Base-by-base conservation (phyloP, 164 flowering plant genomes). In the Dillenia turbinata region DNA sequence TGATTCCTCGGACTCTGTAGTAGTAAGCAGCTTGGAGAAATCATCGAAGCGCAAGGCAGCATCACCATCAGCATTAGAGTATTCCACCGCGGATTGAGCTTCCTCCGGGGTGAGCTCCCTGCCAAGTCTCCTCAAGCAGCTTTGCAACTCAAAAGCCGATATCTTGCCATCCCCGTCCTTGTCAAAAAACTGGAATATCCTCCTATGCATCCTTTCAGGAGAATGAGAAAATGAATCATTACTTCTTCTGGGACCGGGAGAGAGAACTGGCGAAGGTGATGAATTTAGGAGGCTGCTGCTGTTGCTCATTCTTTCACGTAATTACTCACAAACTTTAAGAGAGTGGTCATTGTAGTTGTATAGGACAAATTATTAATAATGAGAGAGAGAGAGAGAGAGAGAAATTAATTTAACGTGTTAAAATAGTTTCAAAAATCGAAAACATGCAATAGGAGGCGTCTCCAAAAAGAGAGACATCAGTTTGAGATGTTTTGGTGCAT, bases 101-200 rank as follows among this genome's bases (percentile, higher is more conserved):
- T 57, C 60, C 45, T 57, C 60, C 49, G 24, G 14, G 1, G 60
- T 44, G 14, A 57, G n/a, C 15, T 57, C 60, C 10, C 60, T 48
- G 49, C 60, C 60, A 16, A 10, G 13, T 14, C 9, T 45, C 33
- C 60, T 57, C 12, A 45, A 49, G 11, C 60, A 44, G 17, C 12
- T 57, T 26, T 57, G 60, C 26, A 57, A 16, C 26, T 57, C 49
- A 0, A 24, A 48, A 4, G 60, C 16, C 8, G 60, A 57, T 11
- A 57, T 57, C 12, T 57, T 57, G 9, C 60, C 60, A 8, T 57
- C 49, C 5, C 60, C 60, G 22, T 57, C 26, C 60, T 44, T 26
- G 26, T 57, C 60, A 1, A 57, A 44, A 49, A 45, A 57, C 14
- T 49, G 60, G 49, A 57, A 57, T 7, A 57, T 33, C 22, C 60